These are phyloP conservation scores for Wickerhamomyces strasburgensis DNA, from an alignment of 805 yeast genomes.

Conservation along the genomic window DNA sequence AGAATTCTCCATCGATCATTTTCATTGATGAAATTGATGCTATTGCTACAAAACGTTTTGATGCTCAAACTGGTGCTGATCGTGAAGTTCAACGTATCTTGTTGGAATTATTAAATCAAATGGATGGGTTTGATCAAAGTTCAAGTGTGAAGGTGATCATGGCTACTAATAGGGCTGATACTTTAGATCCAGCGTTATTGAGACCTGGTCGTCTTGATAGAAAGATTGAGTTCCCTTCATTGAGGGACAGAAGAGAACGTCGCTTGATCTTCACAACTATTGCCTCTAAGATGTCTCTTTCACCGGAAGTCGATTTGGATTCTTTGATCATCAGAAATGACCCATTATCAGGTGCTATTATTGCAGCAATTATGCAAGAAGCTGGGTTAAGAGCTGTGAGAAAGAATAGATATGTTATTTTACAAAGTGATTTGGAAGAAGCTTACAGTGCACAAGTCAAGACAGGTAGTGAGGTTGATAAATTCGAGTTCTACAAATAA, in stretches of 20 bases:
- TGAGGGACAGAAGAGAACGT: conserved; percentile 96
- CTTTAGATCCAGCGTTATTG: conserved; percentile 94
- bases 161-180: conserved; percentile 99
- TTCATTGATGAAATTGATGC: conserved; percentile 99
- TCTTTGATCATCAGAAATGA: conserved; percentile 92
- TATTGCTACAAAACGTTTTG: conserved; percentile 97
- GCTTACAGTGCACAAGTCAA: conserved; percentile 97
- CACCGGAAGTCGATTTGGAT: conserved; percentile 97
- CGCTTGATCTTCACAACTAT: conserved; percentile 93
- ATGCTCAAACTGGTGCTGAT: conserved; percentile 99
- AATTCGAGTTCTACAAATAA: conserved; percentile 93
- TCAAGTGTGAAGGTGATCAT: conserved; percentile 95
- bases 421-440: conserved; percentile 95
- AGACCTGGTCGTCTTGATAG: conserved; percentile 99
- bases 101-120: conserved; percentile 92
- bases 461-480: conserved; percentile 91
- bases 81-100: conserved; percentile 98
- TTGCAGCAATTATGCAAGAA: conserved; percentile 99
- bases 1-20: conserved; percentile 93
- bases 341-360: conserved; percentile 94
- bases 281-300: conserved; percentile 95
- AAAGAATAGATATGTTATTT: conserved; percentile 93
- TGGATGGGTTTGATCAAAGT: conserved; percentile 98
- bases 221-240: conserved; percentile 94
- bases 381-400: conserved; percentile 99